A percentile compares a stretch with the other conserved stretches of the same genome.
These are phyloP conservation scores for Breynia disticha DNA, from an alignment of 441 rosid genomes.

Conservation along the genomic window DNA sequence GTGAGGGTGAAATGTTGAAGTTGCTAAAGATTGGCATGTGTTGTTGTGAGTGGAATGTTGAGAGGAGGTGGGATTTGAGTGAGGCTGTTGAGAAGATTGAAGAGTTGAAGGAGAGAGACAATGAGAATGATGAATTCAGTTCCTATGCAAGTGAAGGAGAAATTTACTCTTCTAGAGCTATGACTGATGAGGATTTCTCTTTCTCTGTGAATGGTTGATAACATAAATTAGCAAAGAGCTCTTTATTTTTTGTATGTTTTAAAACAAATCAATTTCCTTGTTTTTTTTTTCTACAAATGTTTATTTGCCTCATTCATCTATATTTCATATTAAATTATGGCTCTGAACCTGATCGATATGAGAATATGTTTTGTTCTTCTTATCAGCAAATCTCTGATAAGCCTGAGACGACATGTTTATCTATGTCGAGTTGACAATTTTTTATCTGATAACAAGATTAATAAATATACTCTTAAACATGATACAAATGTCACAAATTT, in stretches of 20 bases:
- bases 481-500: too few species aligned
- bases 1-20: slow-evolving; percentile 70
- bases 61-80: slow-evolving; percentile 58
- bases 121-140: slow-evolving; percentile 39
- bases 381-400: too few species aligned
- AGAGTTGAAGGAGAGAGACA: slow-evolving; percentile 49
- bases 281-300: too few species aligned
- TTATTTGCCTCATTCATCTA: not conserved
- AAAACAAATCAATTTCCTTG: not conserved
- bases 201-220: slow-evolving; percentile 25
- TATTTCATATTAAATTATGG: not conserved
- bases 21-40: slow-evolving; percentile 78
- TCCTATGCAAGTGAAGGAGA: slow-evolving; percentile 55
- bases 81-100: slow-evolving; percentile 49
- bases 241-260: not conserved
- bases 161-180: slow-evolving; percentile 41
- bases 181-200: slow-evolving; percentile 52
- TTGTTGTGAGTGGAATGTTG: slow-evolving; percentile 68
- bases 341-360: too few species aligned
- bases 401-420: too few species aligned
- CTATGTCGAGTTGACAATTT: too few species aligned
- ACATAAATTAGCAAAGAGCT: not conserved
- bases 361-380: too few species aligned
- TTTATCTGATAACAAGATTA: too few species aligned
- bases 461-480: too few species aligned